phyloP scores from a whole-genome alignment of 2,329 filamentous ascomycete species.

The Claviceps pusilla region DNA sequence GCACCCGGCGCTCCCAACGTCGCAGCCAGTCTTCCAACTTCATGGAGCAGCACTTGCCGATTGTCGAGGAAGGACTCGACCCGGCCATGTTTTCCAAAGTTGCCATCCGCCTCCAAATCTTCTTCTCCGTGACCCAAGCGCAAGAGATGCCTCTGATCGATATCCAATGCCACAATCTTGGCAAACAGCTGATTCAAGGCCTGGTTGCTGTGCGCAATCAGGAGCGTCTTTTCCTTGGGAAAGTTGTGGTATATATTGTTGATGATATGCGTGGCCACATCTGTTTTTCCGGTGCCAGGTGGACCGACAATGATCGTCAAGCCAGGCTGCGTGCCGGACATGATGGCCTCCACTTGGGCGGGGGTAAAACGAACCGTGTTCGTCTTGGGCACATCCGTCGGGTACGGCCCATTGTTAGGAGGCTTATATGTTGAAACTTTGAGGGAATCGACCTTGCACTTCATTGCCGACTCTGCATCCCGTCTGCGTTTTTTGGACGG shows the following conservation, averaged over 20 bases:
- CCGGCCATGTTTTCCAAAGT: slow-evolving; percentile 84
- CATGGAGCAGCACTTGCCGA: slow-evolving; percentile 58
- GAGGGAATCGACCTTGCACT: slow-evolving; percentile 50
- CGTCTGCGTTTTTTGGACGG: slow-evolving; percentile 77
- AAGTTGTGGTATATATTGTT: slow-evolving; percentile 99
- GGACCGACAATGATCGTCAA: slow-evolving; percentile 88
- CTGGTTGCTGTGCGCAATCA: slow-evolving; percentile 95
- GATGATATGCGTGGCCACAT: slow-evolving; percentile 96
- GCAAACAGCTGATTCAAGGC: slow-evolving; percentile 94
- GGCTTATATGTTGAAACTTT: slow-evolving; percentile 83
- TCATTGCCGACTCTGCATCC: slow-evolving; percentile 53
- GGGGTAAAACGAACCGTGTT: slow-evolving; percentile 83
- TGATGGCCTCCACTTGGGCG: slow-evolving; percentile 80
- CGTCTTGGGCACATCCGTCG: slow-evolving; percentile 63
- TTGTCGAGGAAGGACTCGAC: slow-evolving; percentile 93
- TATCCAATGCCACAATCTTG: slow-evolving; percentile 92
- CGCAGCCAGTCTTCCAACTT: slow-evolving; percentile 73
- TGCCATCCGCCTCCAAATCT: slow-evolving; percentile 71
- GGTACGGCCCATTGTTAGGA: slow-evolving; percentile 79
- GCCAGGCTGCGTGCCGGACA: slow-evolving; percentile 85
- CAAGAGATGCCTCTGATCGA: slow-evolving; percentile 85
- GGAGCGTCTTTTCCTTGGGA: slow-evolving; percentile 74
- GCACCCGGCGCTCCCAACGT: slow-evolving; percentile 80
- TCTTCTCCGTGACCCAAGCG: slow-evolving; percentile 91
- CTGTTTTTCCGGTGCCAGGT: slow-evolving; percentile 96